These are phyloP conservation scores for Tricholoma bakamatsutake DNA, from an alignment of 768 basidiomycete species.

Conservation along the genomic window DNA sequence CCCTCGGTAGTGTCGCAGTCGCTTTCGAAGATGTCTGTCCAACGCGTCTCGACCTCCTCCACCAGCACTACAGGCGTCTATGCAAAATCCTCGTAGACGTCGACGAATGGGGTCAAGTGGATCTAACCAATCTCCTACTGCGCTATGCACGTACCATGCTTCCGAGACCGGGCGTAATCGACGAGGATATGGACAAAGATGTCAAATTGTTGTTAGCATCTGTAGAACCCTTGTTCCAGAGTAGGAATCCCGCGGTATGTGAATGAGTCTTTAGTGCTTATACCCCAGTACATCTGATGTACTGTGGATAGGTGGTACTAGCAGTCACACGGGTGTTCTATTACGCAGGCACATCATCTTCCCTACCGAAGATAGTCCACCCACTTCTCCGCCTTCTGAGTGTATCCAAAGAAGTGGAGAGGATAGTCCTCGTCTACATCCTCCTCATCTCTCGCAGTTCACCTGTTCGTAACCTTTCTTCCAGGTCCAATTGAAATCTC, in stretches of 20 bases:
- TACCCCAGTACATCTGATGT: neutral
- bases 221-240: conserved; percentile 75
- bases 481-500: neutral
- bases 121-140: conserved; percentile 68
- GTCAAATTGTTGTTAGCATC: conserved; percentile 67
- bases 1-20: conserved; percentile 78
- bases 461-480: conserved; percentile 45
- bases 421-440: conserved; percentile 70
- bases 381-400: conserved; percentile 74
- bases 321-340: conserved; percentile 70
- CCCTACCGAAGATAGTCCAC: conserved; percentile 49
- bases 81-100: conserved; percentile 83
- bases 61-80: conserved; percentile 80
- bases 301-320: conserved; percentile 59
- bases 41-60: conserved; percentile 79
- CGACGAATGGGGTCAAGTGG: conserved; percentile 96
- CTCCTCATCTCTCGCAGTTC: conserved; percentile 54
- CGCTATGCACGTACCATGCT: conserved; percentile 86
- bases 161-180: conserved; percentile 47
- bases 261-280: no score
- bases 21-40: conserved; percentile 90
- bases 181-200: conserved; percentile 65
- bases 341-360: conserved; percentile 59
- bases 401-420: conserved; percentile 64
- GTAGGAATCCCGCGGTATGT: conserved; percentile 81